Evolutionary conservation across 257 asterid genomes (phyloP).

Genomic region (Anisodus tanguticus): DNA sequence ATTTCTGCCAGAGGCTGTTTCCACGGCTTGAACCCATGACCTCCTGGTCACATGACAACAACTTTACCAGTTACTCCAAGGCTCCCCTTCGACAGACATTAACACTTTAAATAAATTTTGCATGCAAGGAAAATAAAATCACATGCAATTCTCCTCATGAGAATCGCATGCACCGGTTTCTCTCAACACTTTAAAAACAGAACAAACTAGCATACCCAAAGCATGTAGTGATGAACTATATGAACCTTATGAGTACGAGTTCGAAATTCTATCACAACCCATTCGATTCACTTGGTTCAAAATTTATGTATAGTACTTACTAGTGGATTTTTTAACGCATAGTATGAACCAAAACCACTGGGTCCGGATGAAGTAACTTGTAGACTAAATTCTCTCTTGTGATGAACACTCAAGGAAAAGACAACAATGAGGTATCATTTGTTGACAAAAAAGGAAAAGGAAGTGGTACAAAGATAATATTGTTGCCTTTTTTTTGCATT

Average conservation of each 20-base stretch:
- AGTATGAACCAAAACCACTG: no score
- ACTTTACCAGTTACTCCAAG: no score
- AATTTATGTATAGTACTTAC: background rate
- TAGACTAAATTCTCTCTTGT: background rate
- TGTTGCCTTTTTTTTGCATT: background rate
- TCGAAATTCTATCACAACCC: background rate
- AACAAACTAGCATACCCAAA: slow-evolving; percentile 16
- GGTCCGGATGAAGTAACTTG: background rate
- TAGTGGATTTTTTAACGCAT: background rate
- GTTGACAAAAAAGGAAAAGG: background rate
- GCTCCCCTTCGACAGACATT: no score
- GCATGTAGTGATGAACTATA: background rate
- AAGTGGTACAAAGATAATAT: background rate
- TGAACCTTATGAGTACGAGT: background rate
- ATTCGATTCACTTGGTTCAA: background rate
- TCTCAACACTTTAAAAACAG: background rate
- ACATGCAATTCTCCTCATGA: slow-evolving; percentile 17
- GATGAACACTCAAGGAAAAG: background rate
- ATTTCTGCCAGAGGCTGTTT: no score
- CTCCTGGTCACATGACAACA: no score
- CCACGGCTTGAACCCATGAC: no score
- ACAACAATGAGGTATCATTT: background rate
- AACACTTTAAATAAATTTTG: background rate
- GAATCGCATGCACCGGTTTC: background rate
- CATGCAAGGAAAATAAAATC: background rate